phyloP scores from a whole-genome alignment of 495 filamentous ascomycete species.

The Penicillium riverlandense region DNA sequence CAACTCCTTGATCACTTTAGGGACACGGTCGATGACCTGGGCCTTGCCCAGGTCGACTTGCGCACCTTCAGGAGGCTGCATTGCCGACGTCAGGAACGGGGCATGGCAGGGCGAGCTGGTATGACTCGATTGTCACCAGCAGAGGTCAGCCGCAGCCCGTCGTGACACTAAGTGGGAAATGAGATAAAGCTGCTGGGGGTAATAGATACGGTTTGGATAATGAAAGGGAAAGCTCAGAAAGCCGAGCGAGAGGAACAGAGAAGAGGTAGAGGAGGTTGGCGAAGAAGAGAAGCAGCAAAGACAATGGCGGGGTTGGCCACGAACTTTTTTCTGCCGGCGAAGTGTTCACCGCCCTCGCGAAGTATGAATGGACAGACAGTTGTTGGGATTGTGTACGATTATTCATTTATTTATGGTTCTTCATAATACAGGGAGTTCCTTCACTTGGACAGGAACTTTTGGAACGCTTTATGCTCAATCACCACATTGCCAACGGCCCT shows the following conservation, averaged over 20 bases:
- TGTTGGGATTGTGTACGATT: not conserved
- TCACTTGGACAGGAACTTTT: conserved; percentile 72
- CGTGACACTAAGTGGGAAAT: not conserved
- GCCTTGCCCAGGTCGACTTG: conserved; percentile 62
- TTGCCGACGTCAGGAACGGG: conserved; percentile 33
- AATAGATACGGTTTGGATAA: not conserved
- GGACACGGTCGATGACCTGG: conserved; percentile 79
- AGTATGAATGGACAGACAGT: not conserved
- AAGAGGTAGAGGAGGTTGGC: not conserved
- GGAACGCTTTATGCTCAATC: conserved; percentile 91
- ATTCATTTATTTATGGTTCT: too few species aligned
- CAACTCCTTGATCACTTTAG: conserved; percentile 85
- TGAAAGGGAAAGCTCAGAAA: not conserved
- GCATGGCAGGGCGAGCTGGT: conserved; percentile 34
- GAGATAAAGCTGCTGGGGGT: not conserved
- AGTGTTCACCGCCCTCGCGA: conserved; percentile 11
- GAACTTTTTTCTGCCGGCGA: conserved; percentile 26
- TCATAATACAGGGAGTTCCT: too few species aligned
- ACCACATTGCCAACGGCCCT: conserved; percentile 66
- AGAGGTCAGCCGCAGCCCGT: conserved; percentile 10
- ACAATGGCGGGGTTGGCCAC: conserved; percentile 20
- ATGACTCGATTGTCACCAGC: conserved; percentile 18
- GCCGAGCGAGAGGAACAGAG: not conserved
- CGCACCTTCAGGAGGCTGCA: conserved; percentile 43
- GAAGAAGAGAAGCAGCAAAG: conserved; percentile 8